Evolutionary conservation across 2,329 filamentous ascomycete genomes (phyloP).

Genomic region (Aspergillus amoenus): DNA sequence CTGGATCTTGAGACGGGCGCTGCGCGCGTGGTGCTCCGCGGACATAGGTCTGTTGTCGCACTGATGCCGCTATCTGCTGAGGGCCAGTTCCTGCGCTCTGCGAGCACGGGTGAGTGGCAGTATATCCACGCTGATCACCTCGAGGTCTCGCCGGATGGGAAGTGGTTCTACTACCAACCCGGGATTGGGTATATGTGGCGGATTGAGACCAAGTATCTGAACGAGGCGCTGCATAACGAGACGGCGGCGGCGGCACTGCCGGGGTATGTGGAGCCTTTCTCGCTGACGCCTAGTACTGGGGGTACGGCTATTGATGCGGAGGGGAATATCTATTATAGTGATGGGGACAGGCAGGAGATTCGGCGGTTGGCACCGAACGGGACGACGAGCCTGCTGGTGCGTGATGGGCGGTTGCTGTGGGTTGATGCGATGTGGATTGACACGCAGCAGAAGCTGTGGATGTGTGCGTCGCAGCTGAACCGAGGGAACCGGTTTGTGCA

Average conservation of each 20-base stretch:
- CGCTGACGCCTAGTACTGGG: constrained; percentile 37
- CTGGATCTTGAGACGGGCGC: too few relatives aligned
- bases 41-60: too few relatives aligned
- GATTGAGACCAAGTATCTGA: constrained; percentile 31
- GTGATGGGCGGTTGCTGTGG: constrained; percentile 7
- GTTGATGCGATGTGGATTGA: constrained; percentile 9
- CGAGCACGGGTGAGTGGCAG: too few relatives aligned
- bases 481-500: background rate
- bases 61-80: too few relatives aligned
- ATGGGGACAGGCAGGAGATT: constrained; percentile 27
- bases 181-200: constrained; percentile 35
- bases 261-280: constrained; percentile 22
- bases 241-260: constrained; percentile 19
- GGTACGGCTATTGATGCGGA: constrained; percentile 40
- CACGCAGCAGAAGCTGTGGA: constrained; percentile 6
- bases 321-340: constrained; percentile 39
- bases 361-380: constrained; percentile 7
- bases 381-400: constrained; percentile 1
- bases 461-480: constrained; percentile 7
- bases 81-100: too few relatives aligned
- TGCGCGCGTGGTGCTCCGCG: too few relatives aligned
- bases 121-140: constrained; percentile 24
- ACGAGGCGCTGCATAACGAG: constrained; percentile 19
- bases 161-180: constrained; percentile 39
- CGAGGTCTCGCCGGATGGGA: constrained; percentile 40